phyloP scores from a whole-genome alignment of 1,284 basidiomycete species.

The Hemileia vastatrix region DNA sequence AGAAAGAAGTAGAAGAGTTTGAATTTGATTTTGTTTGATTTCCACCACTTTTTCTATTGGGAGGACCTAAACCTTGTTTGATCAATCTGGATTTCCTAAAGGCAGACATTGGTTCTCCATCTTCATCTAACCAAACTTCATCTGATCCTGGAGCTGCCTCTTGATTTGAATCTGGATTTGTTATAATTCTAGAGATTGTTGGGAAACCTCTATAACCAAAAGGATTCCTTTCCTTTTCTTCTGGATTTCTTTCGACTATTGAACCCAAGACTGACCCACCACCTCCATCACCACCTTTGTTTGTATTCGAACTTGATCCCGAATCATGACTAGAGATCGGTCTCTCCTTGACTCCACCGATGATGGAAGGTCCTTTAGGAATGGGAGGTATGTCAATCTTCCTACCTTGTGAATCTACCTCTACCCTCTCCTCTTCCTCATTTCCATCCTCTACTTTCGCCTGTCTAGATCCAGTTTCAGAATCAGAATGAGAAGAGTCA shows the following conservation, averaged over 20 bases:
- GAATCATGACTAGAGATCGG: neutral
- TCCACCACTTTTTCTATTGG: constrained; percentile 12
- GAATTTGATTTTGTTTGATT: constrained; percentile 16
- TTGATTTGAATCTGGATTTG: constrained; percentile 1
- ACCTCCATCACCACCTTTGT: too few relatives aligned
- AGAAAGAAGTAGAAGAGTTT: neutral
- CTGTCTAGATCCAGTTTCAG: too few relatives aligned
- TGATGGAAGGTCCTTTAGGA: neutral
- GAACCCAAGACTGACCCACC: neutral
- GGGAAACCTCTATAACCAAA: neutral
- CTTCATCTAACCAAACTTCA: constrained; percentile 25
- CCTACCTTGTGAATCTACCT: neutral
- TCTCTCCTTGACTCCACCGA: neutral
- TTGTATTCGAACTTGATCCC: neutral
- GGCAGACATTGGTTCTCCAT: constrained; percentile 35
- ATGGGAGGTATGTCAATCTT: neutral
- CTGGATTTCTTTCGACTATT: neutral
- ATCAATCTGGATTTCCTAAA: constrained; percentile 36
- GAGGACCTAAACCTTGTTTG: constrained; percentile 26
- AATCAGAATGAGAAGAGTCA: too few relatives aligned
- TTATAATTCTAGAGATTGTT: neutral
- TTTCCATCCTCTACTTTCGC: too few relatives aligned
- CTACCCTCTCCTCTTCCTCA: constrained; percentile 27
- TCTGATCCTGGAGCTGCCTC: constrained; percentile 5
- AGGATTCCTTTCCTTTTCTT: neutral